Evolutionary conservation across 2,329 filamentous ascomycete species (phyloP).

Genomic region (Colletotrichum eremochloae): DNA sequence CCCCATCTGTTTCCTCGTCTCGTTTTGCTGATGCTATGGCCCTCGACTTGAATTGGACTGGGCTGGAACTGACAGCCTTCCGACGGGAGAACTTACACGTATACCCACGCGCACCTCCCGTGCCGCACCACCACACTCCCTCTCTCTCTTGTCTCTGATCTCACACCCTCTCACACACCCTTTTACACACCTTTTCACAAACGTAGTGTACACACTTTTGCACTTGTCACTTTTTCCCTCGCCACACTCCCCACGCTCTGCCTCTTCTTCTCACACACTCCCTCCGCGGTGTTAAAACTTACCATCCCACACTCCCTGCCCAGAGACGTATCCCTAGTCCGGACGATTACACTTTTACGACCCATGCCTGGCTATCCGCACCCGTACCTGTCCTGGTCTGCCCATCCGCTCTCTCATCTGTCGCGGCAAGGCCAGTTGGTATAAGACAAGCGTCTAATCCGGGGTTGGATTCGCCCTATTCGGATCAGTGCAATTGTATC

Average conservation of each 20-base stretch:
- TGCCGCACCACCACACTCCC: constrained; percentile 39
- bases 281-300: constrained; percentile 7
- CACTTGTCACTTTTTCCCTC: constrained; percentile 30
- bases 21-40: constrained; percentile 36
- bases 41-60: constrained; percentile 27
- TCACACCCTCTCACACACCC: constrained; percentile 19
- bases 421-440: constrained; percentile 35
- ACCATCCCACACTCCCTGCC: constrained; percentile 30
- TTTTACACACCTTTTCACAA: constrained; percentile 13
- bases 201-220: not conserved
- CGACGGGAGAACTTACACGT: constrained; percentile 30
- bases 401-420: constrained; percentile 33
- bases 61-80: constrained; percentile 38
- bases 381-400: constrained; percentile 37
- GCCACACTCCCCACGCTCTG: constrained; percentile 19
- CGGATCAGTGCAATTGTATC: constrained; percentile 31
- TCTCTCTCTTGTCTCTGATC: constrained; percentile 19
- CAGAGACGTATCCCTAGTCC: constrained; percentile 28
- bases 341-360: constrained; percentile 40
- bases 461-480: constrained; percentile 18
- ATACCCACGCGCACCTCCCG: constrained; percentile 43
- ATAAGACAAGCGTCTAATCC: constrained; percentile 40
- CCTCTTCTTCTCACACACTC: constrained; percentile 3
- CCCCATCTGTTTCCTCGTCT: constrained; percentile 40
- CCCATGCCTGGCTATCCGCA: constrained; percentile 38